Base-by-base conservation (phyloP, 2,329 filamentous ascomycete species). In the Colletotrichum salicis region DNA sequence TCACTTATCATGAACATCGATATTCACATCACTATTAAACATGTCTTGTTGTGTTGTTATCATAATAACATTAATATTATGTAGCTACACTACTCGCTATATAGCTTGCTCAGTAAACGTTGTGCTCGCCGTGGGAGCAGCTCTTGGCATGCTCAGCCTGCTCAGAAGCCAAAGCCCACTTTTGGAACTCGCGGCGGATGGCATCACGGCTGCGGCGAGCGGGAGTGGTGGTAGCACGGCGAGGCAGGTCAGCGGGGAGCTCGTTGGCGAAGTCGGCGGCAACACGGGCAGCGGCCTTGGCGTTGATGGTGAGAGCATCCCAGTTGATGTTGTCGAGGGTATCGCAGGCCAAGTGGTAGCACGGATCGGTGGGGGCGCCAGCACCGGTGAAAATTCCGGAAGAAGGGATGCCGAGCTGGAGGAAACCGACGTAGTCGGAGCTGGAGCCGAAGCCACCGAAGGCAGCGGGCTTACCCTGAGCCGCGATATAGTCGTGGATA, bases 271-370 rank as follows among this genome's bases (percentile, higher is more conserved):
- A 79, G 55, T 72, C 59, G 5, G 80, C 87, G 55, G 87, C 81
- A 1, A 85, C 83, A 74, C 86, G 83, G 0, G 88, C 89, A 57
- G 90, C 88, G 3, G 82, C 82, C 76, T 81, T 82, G 59, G 82
- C 73, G 73, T 82, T 85, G 62, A 79, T 74, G 0, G 79, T 81
- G 22, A 83, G n/a, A 4, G 82, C 83, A 1, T 81, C 79, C 78
- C 81, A 80, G 77, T 84, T 79, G 69, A 85, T 80, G 76, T 85
- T 84, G 51, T 77, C 66, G 29, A 83, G 76, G 48, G 75, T 79
- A 61, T 86, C 85, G 73, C 83, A 84, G 29, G 79, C 78, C 48
- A 80, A 70, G 74, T 86, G 80, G 77, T 84, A 82, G 79, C 81
- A 81, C 10, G 77, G 76, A 58, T 85, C 84, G 0, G 75, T 76